Evolutionary conservation across 495 filamentous ascomycete species (phyloP), one percentile per base, ranked within the genome.

Genomic region (Xanthoparmelia taractica): DNA sequence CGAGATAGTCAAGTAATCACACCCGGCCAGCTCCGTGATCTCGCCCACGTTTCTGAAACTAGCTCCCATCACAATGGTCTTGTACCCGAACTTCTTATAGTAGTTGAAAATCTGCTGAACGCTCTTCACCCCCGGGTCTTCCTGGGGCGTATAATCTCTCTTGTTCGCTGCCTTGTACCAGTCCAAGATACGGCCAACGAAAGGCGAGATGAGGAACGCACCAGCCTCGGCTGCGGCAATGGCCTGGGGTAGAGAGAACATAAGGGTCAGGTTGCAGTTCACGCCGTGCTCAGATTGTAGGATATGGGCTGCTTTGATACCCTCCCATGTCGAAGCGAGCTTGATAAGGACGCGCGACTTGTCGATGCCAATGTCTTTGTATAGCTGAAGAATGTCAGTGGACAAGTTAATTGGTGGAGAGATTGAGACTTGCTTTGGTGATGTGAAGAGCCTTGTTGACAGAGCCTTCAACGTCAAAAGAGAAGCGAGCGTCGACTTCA

Each of bases 21-120:
- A 97, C 71, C 94, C 94, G 74, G 91, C 91, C 40, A 99, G 82
- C 84, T 99, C 95, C 52, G 88, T 96, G 78, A 99, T 96, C 81
- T 99, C 94, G 66, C 94, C 94, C 60, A 79, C 77, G 80, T 89
- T 96, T 71, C 94, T 83, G 90, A 99, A 99, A 18, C 92, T 96
- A 67, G 94, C 94, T 73, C 94, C 94, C 94, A 99, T 99, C 74
- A 99, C 94, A 71, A 96, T 96, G 75, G 94, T 98, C 70, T 94
- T 92, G 85, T 99, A 97, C 72, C 88, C 91, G 77, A 82, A 88
- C 83, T 97, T 99, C 90, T 99, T 99, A 87, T 99, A 99, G 89
- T 99, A 99, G 82, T 99, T 96, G 88, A 88, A 99, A 83, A 99
- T 99, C 74, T 69, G 72, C 84, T 96, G 84, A 70, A 99, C 95